Evolutionary conservation across 2,329 filamentous ascomycete species (phyloP).

Genomic region (Drechmeria coniospora): DNA sequence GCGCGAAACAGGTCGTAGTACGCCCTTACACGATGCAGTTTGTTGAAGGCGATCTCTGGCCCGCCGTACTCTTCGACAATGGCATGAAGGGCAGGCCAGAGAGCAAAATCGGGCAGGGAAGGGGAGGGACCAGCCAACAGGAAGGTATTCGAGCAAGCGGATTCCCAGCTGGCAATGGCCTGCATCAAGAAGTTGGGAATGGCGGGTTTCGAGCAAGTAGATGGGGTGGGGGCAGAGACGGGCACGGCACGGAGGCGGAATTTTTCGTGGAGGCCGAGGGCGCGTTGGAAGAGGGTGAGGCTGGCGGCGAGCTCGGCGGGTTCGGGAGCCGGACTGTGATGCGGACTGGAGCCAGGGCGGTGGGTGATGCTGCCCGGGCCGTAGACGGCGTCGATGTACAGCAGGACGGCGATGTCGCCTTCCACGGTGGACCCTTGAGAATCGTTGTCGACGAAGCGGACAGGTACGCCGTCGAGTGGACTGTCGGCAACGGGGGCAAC

Average conservation of each 20-base stretch:
- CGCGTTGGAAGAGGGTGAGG: conserved; percentile 26
- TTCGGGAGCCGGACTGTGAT: conserved; percentile 9
- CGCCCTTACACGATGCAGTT: conserved; percentile 13
- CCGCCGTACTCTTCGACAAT: conserved; percentile 23
- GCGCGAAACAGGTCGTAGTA: conserved; percentile 21
- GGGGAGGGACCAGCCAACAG: no score
- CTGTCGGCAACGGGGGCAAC: conserved; percentile 8
- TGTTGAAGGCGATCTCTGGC: conserved; percentile 12
- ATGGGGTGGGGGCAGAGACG: no score
- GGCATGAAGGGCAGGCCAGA: conserved; percentile 39
- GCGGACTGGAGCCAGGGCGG: no score
- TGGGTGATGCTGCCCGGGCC: no score
- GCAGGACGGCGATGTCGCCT: conserved; percentile 37
- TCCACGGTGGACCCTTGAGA: conserved; percentile 26
- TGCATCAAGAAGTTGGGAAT: conserved; percentile 10
- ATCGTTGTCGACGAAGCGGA: conserved; percentile 43
- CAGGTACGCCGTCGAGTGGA: conserved; percentile 7
- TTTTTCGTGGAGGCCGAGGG: conserved; percentile 17
- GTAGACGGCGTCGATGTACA: conserved; percentile 44
- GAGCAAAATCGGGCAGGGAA: conserved; percentile 37
- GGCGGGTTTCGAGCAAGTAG: no score
- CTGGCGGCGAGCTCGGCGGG: conserved; percentile 18
- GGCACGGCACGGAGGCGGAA: no score
- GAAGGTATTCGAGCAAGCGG: no score
- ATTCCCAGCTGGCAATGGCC: conserved; percentile 26